phyloP scores from a whole-genome alignment of 441 rosid genomes.

The Euphorbia schlechtendalii region DNA sequence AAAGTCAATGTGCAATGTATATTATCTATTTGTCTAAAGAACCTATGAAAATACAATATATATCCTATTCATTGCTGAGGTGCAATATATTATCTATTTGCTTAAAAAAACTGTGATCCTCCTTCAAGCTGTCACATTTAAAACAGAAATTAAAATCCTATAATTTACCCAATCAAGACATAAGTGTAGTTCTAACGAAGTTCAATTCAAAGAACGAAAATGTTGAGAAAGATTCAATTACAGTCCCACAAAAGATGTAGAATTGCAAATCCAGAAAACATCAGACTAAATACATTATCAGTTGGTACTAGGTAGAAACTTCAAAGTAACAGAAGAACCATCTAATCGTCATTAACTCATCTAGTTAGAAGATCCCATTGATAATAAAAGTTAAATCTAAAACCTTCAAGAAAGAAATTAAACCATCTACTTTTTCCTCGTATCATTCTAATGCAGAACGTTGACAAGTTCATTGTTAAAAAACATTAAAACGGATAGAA shows the following conservation, averaged over 20 bases:
- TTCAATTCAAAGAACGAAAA: neutral
- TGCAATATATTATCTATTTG: no score
- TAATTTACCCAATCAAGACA: neutral
- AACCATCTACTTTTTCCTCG: no score
- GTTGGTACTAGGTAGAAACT: no score
- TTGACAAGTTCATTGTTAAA: neutral
- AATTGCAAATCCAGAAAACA: neutral
- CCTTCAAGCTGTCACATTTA: neutral
- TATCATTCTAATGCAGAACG: neutral
- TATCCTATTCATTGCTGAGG: no score
- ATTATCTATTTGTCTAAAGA: no score
- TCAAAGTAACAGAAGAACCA: neutral
- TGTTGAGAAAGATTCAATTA: neutral
- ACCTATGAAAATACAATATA: no score
- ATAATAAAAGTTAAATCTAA: neutral
- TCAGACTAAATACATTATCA: no score
- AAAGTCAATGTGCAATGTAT: no score
- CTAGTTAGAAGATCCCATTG: neutral
- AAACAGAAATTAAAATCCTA: neutral
- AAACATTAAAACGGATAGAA: neutral
- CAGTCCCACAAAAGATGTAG: neutral
- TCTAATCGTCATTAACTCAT: neutral
- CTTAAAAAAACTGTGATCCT: neutral
- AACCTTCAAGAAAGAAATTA: neutral
- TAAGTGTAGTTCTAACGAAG: neutral